Conservation (phyloP, 2,329 filamentous ascomycete genomes). For the Colletotrichum magnum region DNA sequence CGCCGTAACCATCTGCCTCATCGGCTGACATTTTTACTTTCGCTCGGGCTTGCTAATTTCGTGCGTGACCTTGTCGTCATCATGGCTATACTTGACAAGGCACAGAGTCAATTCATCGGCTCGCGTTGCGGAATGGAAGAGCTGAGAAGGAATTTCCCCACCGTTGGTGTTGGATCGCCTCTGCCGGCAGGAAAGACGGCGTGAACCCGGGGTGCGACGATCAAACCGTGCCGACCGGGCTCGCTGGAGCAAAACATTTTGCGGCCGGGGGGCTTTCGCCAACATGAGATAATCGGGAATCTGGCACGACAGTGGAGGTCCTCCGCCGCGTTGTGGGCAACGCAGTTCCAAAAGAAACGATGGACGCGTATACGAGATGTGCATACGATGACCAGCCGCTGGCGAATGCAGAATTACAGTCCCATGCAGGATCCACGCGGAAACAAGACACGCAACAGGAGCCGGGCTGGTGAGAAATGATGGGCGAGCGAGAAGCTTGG, state of each 20-base stretch:
- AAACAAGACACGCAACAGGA: slow-evolving; percentile 25
- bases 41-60: slow-evolving; percentile 18
- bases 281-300: slow-evolving; percentile 18
- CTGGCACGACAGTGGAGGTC: slow-evolving; percentile 26
- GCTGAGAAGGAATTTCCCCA: too few species aligned
- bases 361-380: background rate
- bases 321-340: slow-evolving; percentile 8
- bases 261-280: background rate
- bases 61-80: background rate
- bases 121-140: background rate
- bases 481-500: background rate
- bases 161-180: slow-evolving; percentile 19
- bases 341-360: slow-evolving; percentile 1
- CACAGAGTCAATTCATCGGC: background rate
- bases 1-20: slow-evolving; percentile 12
- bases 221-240: slow-evolving; percentile 38
- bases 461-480: background rate
- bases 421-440: slow-evolving; percentile 6
- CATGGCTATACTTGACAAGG: slow-evolving; percentile 11
- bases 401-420: background rate
- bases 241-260: slow-evolving; percentile 30
- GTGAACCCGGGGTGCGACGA: slow-evolving; percentile 23
- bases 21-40: slow-evolving; percentile 1
- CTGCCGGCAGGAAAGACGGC: slow-evolving; percentile 25
- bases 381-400: slow-evolving; percentile 3